Evolutionary conservation across 257 asterid species (phyloP), one percentile per base, ranked within the genome.

Genomic region (Apocynum venetum): DNA sequence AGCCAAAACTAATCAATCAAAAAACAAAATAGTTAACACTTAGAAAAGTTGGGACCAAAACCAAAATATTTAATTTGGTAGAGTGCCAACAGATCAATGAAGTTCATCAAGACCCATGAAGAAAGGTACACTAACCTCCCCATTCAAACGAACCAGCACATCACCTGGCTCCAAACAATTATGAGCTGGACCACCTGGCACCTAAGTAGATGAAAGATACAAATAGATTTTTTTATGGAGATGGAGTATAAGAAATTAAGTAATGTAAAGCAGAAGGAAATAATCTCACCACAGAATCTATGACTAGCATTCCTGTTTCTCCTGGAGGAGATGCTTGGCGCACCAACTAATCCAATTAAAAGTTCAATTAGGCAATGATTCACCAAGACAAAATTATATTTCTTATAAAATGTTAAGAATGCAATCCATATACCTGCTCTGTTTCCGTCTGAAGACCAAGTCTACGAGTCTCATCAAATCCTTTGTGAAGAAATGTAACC

Each of bases 261-360:
- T 66, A 25, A 11, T 43, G 48, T 11, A 14, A 20, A 82, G 72
- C 75, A 77, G 52, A 48, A 25, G 80, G 47, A 77, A 74, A 67
- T 43, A 76, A 72, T 82, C 97, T 89, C 83, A 96, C 99, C 91
- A 89, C 98, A 8, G 97, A 93, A 83, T 96, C 99, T 17, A 96
- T 97, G 56, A 96, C 99, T 66, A 96, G 98, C 99, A 96, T 96
- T 82, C 99, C 99, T 78, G 98, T 96, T 91, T 96, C 99, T 72
- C 83, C 96, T 4, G 86, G 89, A n/a, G 95, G 96, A 84, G 97
- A 89, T 75, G 97, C 93, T 85, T 76, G 84, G 72, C 98, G 99
- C 68, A 93, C 98, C 80, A 93, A 82, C 99, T 96, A 82, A 71
- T 81, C 78, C 78, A 83, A 68, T 76, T 41, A 82, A 83, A 70